Percentiles rank a stretch among this genome's conserved stretches.
Conservation (phyloP, 306 rosid genomes). For the Benincasa hispida region DNA sequence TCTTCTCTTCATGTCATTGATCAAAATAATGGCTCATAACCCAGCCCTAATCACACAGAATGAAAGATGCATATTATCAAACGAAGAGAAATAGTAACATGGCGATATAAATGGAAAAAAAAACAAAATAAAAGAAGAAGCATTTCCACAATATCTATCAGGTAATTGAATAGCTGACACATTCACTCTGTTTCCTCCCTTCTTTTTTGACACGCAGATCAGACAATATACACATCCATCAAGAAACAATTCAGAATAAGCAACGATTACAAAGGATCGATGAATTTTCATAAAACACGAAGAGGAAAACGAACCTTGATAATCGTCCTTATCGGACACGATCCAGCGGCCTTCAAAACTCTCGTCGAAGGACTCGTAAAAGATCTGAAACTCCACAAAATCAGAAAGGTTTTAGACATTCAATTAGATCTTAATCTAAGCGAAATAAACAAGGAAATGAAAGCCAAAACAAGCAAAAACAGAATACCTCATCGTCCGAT, state of each 20-base stretch:
- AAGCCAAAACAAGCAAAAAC: slow-evolving; percentile 9
- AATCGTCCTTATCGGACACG: slow-evolving; percentile 60
- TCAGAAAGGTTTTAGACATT: neutral
- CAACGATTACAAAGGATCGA: neutral
- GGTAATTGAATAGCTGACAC: neutral
- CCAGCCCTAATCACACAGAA: neutral
- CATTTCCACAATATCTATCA: neutral
- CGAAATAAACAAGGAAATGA: neutral
- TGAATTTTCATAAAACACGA: neutral
- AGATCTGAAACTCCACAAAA: slow-evolving; percentile 29
- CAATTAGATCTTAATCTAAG: neutral
- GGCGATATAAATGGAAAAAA: neutral
- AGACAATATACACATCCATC: neutral
- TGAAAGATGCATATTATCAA: neutral
- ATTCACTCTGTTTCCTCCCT: neutral
- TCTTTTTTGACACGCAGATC: neutral
- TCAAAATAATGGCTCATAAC: neutral
- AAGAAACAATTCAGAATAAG: neutral
- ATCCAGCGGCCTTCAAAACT: slow-evolving; percentile 67
- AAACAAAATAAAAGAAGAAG: neutral
- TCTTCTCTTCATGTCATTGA: neutral
- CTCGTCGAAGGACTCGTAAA: slow-evolving; percentile 78
- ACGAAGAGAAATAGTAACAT: neutral
- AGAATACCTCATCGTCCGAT: slow-evolving; percentile 40
- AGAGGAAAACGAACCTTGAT: slow-evolving; percentile 29